A percentile compares a stretch with the other conserved stretches of the same genome.
phyloP scores from a whole-genome alignment of 2,329 filamentous ascomycete genomes.

The Ophiocordyceps australis region DNA sequence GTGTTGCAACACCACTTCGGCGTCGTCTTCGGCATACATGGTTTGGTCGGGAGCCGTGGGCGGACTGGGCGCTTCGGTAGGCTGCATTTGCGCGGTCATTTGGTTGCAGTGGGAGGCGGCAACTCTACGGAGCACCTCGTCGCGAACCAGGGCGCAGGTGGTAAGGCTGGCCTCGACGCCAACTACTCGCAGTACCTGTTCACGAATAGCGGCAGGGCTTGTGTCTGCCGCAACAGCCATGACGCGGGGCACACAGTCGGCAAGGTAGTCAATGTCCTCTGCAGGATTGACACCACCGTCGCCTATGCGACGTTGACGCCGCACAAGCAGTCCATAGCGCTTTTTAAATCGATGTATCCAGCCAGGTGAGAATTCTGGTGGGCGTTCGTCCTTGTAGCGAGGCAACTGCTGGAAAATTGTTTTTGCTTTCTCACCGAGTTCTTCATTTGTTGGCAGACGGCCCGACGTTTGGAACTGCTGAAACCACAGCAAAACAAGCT shows the following conservation, averaged over 20 bases:
- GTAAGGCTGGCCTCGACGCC: conserved; percentile 34
- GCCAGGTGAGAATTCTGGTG: conserved; percentile 43
- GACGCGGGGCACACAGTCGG: conserved; percentile 40
- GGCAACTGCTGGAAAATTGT: conserved; percentile 37
- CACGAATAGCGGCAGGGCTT: conserved; percentile 38
- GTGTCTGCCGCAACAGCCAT: conserved; percentile 40
- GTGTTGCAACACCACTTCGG: conserved; percentile 39
- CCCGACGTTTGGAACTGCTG: conserved; percentile 31
- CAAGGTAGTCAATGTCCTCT: conserved; percentile 39
- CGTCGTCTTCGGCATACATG: conserved; percentile 32
- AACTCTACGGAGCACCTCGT: conserved; percentile 31
- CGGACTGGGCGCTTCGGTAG: conserved; percentile 7
- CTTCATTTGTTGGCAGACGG: conserved; percentile 42
- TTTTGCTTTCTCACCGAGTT: conserved; percentile 44
- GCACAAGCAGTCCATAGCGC: conserved; percentile 37
- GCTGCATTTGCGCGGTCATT: conserved; percentile 5
- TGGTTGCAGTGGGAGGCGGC: conserved; percentile 6
- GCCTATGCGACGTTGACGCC: conserved; percentile 34
- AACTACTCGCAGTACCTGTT: conserved; percentile 34
- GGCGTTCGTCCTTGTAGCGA: conserved; percentile 39
- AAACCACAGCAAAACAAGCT: conserved; percentile 36
- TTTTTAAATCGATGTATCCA: conserved; percentile 51
- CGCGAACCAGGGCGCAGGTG: conserved; percentile 37
- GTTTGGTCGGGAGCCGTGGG: conserved; percentile 15
- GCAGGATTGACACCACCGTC: conserved; percentile 26